Conservation (phyloP, 495 filamentous ascomycete species). For the Durotheca rogersii region DNA sequence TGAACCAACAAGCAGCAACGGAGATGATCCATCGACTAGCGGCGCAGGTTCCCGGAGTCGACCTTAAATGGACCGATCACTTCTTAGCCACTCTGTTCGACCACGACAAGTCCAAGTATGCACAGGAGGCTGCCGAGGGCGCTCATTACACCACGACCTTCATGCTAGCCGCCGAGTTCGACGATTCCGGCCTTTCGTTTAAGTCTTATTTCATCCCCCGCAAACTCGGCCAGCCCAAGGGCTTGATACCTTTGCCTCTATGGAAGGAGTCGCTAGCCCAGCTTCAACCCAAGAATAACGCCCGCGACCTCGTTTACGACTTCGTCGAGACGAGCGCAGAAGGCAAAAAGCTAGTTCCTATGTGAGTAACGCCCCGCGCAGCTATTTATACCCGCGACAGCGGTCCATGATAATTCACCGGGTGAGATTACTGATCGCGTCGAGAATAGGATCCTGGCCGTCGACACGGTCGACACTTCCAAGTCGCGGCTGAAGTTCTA, state of each 20-base stretch:
- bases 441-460: constrained; percentile 1
- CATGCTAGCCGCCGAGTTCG: constrained; percentile 9
- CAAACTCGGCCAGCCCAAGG: neutral
- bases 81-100: constrained; percentile 12
- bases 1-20: constrained; percentile 21
- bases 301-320: neutral
- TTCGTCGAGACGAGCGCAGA: constrained; percentile 1
- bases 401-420: neutral
- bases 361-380: neutral
- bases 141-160: constrained; percentile 3
- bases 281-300: neutral
- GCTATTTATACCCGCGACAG: neutral
- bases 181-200: neutral
- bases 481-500: constrained; percentile 7
- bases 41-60: neutral
- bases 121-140: neutral
- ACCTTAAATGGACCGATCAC: constrained; percentile 12
- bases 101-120: constrained; percentile 4
- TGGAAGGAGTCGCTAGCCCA: constrained; percentile 2
- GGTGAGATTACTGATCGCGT: neutral
- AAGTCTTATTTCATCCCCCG: constrained; percentile 12
- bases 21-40: constrained; percentile 20
- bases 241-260: neutral
- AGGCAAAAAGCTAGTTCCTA: neutral
- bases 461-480: neutral